Conservation (phyloP, 192 early-diverging fungal genomes). For the Gryganskiella cystojenkinii region DNA sequence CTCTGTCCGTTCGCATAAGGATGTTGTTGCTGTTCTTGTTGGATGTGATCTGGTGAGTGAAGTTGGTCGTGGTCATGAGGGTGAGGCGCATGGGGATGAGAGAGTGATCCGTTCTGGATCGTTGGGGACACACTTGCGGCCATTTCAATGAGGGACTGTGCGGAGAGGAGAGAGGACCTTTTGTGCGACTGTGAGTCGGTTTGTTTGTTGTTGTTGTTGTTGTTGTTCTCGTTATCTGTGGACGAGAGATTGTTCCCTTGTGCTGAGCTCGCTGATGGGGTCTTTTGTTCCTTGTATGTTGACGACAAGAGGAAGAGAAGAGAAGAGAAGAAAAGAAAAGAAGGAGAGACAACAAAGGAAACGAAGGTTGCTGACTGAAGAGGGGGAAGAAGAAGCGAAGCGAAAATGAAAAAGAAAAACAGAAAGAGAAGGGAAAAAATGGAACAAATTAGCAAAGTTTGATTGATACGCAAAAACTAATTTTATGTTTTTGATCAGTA, state of each 20-base stretch:
- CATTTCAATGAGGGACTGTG: conserved; percentile 14
- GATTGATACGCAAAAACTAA: too few species aligned
- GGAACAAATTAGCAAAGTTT: not conserved
- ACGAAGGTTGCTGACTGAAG: not conserved
- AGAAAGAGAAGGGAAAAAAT: not conserved
- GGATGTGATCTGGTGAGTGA: not conserved
- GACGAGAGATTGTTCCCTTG: too few species aligned
- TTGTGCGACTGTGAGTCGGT: too few species aligned
- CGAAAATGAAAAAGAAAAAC: conserved; percentile 1
- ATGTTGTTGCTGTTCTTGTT: not conserved
- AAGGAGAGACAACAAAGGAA: not conserved
- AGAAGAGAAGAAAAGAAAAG: conserved; percentile 1
- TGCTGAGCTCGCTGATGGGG: too few species aligned
- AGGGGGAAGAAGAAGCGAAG: conserved; percentile 3
- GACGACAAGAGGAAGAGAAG: not conserved
- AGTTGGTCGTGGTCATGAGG: conserved; percentile 10
- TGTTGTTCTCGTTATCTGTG: too few species aligned
- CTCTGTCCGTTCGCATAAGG: not conserved
- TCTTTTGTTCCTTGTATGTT: too few species aligned
- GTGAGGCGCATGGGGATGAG: not conserved
- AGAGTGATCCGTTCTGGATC: conserved; percentile 18
- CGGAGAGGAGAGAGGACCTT: not conserved
- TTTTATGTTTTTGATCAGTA: too few species aligned
- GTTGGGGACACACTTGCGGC: conserved; percentile 41
- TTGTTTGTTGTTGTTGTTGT: too few species aligned